Evolutionary conservation across 1,284 basidiomycete genomes (phyloP).

Genomic region (Papiliotrema fonsecae): DNA sequence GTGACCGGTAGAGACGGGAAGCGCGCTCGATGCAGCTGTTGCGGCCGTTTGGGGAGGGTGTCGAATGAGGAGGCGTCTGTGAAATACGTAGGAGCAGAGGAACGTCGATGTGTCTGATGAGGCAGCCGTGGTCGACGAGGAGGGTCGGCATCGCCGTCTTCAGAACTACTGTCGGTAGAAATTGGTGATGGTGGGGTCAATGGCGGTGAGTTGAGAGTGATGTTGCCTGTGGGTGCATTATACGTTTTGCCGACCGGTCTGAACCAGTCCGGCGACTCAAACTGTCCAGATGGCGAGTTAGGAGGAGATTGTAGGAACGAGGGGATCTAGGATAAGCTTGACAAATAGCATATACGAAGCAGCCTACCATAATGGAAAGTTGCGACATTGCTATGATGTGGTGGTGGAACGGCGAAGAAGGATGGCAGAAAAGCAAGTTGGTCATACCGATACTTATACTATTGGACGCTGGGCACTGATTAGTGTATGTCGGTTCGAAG

Average conservation of each 20-base stretch:
- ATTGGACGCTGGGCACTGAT: too few relatives aligned
- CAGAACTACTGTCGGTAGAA: not conserved
- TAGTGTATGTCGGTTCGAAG: too few relatives aligned
- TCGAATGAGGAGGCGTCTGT: not conserved
- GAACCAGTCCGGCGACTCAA: slow-evolving; percentile 22
- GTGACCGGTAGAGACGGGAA: slow-evolving; percentile 6
- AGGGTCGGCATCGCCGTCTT: slow-evolving; percentile 1
- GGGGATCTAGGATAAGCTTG: slow-evolving; percentile 10
- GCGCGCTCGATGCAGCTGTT: not conserved
- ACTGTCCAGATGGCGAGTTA: slow-evolving; percentile 8
- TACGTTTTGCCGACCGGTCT: slow-evolving; percentile 10
- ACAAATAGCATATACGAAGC: too few relatives aligned
- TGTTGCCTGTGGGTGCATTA: slow-evolving; percentile 9
- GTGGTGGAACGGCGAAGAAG: too few relatives aligned
- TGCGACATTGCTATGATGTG: not conserved
- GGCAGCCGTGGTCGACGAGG: not conserved
- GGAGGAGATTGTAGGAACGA: slow-evolving; percentile 21
- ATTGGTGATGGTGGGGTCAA: slow-evolving; percentile 4
- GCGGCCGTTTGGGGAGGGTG: not conserved
- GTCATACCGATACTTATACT: too few relatives aligned
- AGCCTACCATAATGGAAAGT: not conserved
- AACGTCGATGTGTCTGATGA: slow-evolving; percentile 2
- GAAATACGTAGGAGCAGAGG: slow-evolving; percentile 1
- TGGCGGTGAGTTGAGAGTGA: slow-evolving; percentile 7
- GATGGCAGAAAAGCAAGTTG: too few relatives aligned